Base-by-base conservation (phyloP, 768 basidiomycete species). In the Trametes sanguinea region DNA sequence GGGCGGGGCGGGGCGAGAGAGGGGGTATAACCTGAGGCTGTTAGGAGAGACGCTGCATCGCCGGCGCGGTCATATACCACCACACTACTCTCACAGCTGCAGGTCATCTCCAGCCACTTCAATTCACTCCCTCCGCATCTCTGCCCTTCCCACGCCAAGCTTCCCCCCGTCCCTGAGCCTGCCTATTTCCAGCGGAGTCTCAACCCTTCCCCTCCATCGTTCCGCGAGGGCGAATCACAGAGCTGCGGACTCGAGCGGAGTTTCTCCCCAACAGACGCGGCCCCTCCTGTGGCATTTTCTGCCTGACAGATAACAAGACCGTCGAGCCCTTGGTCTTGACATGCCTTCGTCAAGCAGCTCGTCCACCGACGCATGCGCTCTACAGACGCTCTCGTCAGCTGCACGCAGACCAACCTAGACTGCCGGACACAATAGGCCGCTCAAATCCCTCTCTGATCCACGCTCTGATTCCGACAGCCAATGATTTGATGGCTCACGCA, bases 391-490 rank as follows among this genome's bases (percentile, higher is more conserved):
- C 9, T 17, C 35, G 57, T 58, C 13, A 7, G 17, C 50, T 32
- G 35, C 6, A 6, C 35, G 35, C 35, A 37, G 6, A 16, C n/a
- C 14, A 43, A 9, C 57, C 22, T 22, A 22, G 22, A 22, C 22
- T 22, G 22, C 22, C 22, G 57, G 57, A 37, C 16, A 44, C 13
- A 11, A 1, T 6, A 32, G 39, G 42, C 57, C 57, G 57, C 13
- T 6, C 30, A 59, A 59, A 35, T 7, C 7, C 57, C 57, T 44
- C 56, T 29, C 27, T 59, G 57, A 59, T 59, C 42, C 42, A 59
- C 57, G 50, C 42, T 43, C 32, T 59, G 57, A 51, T 59, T 3
- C 32, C 57, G 40, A 44, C 51, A 42, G 6, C 22, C 47, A 30
- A 22, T 37, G 7, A 9, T 13, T 33, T 59, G 57, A 59, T 59